phyloP scores from a whole-genome alignment of 495 filamentous ascomycete species.

The Aspergillus funiculosus region DNA sequence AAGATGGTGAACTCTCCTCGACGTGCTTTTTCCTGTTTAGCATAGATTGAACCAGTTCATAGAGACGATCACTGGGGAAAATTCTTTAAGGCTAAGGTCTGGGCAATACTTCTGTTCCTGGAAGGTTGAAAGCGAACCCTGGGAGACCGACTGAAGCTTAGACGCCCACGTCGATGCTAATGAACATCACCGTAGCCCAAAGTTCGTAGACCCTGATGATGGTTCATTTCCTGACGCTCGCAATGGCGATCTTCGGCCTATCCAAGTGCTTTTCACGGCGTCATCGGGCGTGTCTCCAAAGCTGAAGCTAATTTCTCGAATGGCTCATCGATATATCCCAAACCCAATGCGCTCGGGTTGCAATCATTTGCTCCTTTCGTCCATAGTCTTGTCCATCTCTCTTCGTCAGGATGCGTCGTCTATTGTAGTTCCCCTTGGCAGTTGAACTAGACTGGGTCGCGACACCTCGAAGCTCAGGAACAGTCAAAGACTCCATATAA shows the following conservation, averaged over 20 bases:
- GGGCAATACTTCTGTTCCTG: not conserved
- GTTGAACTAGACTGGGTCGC: constrained; percentile 1
- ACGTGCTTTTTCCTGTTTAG: not conserved
- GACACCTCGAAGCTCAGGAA: not conserved
- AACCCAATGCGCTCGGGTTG: not conserved
- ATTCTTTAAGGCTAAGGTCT: no score
- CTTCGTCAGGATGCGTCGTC: not conserved
- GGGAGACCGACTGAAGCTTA: not conserved
- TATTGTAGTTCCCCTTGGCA: not conserved
- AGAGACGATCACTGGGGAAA: no score
- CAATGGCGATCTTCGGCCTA: not conserved
- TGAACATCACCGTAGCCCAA: not conserved
- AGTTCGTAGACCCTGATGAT: not conserved
- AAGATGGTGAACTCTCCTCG: not conserved
- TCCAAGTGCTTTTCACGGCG: no score
- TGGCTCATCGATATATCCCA: not conserved
- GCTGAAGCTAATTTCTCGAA: no score
- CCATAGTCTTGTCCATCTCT: not conserved
- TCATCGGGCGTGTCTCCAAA: not conserved
- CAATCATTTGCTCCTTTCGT: not conserved
- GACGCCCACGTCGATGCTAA: not conserved
- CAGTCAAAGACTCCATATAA: no score
- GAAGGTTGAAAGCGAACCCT: not conserved
- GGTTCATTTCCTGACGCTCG: not conserved
- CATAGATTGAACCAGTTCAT: no score